Evolutionary conservation across 345 rosid genomes (phyloP).

Genomic region (Angophora floribunda): DNA sequence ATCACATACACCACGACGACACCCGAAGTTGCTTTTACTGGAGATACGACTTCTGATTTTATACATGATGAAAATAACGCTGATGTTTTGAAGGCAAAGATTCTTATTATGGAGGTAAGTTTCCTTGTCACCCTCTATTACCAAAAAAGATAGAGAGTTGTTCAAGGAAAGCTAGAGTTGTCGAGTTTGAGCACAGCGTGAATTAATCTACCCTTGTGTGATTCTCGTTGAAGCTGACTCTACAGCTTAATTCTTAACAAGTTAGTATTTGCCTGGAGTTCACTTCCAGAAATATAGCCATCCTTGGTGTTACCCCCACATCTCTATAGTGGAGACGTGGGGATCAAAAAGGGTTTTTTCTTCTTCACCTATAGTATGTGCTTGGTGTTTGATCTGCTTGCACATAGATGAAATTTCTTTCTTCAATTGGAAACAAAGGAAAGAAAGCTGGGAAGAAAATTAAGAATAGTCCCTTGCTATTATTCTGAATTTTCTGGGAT

Average conservation of each 20-base stretch:
- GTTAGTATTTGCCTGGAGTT: neutral
- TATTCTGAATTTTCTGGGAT: neutral
- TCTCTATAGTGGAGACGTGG: neutral
- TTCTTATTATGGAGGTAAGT: constrained; percentile 89
- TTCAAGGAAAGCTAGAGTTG: neutral
- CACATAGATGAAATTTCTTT: neutral
- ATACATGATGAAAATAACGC: constrained; percentile 45
- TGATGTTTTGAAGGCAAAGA: constrained; percentile 70
- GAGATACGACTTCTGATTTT: constrained; percentile 85
- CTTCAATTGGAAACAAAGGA: neutral
- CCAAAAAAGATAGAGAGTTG: neutral
- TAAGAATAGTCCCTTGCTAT: neutral
- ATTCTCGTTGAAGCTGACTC: neutral
- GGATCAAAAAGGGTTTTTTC: neutral
- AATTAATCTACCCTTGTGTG: neutral
- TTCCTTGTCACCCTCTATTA: neutral
- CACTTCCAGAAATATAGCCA: neutral
- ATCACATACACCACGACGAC: constrained; percentile 50
- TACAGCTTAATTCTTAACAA: neutral
- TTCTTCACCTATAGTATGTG: neutral
- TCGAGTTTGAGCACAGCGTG: neutral
- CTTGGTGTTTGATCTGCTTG: neutral
- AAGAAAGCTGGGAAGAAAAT: neutral
- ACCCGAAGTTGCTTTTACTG: constrained; percentile 93
- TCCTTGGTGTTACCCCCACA: neutral